Base-by-base conservation (phyloP, 768 basidiomycete species). In the Lactarius trivialis region DNA sequence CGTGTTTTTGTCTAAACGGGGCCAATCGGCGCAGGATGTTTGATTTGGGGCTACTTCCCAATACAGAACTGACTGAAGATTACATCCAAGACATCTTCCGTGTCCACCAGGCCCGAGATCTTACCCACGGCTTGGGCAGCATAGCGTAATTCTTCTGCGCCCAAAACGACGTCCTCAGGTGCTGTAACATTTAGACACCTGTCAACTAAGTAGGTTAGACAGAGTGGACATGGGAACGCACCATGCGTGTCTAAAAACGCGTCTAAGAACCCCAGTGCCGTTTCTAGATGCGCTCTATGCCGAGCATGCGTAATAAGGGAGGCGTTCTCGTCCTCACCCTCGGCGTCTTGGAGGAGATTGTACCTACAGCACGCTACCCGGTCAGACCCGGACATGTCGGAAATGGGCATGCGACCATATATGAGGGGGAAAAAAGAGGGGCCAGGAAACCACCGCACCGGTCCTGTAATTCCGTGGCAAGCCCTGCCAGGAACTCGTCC, bases 131-230 rank as follows among this genome's bases (percentile, higher is more conserved):
- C 86, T 61, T 82, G 81, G 0, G 88, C 85, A 2, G 92, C 93
- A 70, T 93, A 92, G 28, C 93, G 84, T 28, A 96, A 78, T 70
- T 93, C 91, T 71, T 96, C 93, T 0, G 92, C 92, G 5, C 83
- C 91, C 12, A 90, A 71, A 7, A 94, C 91, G 4, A 94, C 75
- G 64, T 93, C 89, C n/a, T 81, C 78, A 1, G 81, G 68, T 9
- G 81, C 86, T 86, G 69, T 33, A 41, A 24, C 58, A 65, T 36
- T 36, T 60, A 48, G 9, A 34, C 19, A 53, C 21, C 37, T 12
- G 52, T 64, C 48, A 30, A 33, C 51, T 36, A 14, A 8, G 50
- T 54, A 39, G n/a, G 55, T 45, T 48, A 4, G 24, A 17, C n/a
- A 51, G n/a, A 24, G 53, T 14, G 8, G 41, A 17, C 41, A 32